Percentiles rank a stretch among this genome's conserved stretches.
phyloP scores from a whole-genome alignment of 1,139 yeast species.

The Taphrina wiesneri region DNA sequence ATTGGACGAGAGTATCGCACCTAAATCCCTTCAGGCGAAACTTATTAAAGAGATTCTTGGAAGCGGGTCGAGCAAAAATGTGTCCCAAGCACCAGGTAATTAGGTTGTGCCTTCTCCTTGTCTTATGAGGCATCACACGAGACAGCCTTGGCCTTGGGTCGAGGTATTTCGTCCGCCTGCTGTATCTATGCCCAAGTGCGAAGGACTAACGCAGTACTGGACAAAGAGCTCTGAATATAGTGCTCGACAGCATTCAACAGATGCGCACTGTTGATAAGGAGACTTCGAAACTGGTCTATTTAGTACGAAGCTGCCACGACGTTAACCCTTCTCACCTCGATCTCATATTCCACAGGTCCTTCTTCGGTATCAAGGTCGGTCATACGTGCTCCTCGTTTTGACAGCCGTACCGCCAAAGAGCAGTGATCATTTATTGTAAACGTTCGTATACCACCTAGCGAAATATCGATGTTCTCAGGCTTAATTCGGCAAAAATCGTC shows the following conservation, averaged over 20 bases:
- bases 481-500: conserved; percentile 14
- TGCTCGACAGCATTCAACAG: conserved; percentile 1
- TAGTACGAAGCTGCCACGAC: neutral
- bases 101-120: neutral
- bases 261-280: conserved; percentile 9
- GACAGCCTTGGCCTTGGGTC: neutral
- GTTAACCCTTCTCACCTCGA: neutral
- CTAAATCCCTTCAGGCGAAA: conserved; percentile 25
- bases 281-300: neutral
- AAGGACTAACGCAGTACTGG: conserved; percentile 8
- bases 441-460: neutral
- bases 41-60: conserved; percentile 26
- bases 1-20: conserved; percentile 27
- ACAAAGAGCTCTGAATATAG: neutral
- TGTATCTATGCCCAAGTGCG: conserved; percentile 8
- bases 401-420: neutral
- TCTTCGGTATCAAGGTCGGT: neutral
- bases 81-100: neutral
- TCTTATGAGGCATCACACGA: neutral
- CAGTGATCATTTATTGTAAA: neutral
- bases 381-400: neutral
- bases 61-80: conserved; percentile 5
- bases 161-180: too few relatives aligned
- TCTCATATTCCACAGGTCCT: conserved; percentile 2
- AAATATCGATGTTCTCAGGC: conserved; percentile 1